Base-by-base conservation (phyloP, 116 monocot genomes). In the Trichopus zeylanicus region DNA sequence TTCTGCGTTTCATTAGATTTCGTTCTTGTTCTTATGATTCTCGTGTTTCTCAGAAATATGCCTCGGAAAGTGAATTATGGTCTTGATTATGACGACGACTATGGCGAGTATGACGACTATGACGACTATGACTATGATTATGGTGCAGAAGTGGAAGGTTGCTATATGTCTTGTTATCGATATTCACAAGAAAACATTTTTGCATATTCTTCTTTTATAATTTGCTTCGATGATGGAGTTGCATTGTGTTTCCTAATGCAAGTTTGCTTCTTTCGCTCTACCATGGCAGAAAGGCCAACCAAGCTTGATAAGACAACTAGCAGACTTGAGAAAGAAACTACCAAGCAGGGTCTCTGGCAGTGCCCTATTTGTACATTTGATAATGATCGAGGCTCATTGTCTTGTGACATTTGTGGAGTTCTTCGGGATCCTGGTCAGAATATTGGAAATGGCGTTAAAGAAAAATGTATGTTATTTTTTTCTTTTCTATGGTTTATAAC, bases 391-490 rank as follows among this genome's bases (percentile, higher is more conserved):
- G 66, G 25, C 21, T 76, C 67, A 48, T 61, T 65, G 5, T 87
- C 69, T 37, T 95, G 95, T 75, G 82, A 90, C n/a, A 72, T 84
- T 28, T 95, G 95, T 75, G 90, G 90, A 31, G 84, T 77, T 56
- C 26, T 80, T 32, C 73, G 63, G 21, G 75, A 60, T 65, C 64
- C 75, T 24, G 67, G 54, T 57, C 29, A 24, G 25, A 73, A 64
- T 5, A 29, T 47, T 35, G 55, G 32, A 42, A 72, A 62, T 38
- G 28, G 55, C 52, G 51, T 9, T 61, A 61, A 57, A 39, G 61
- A 58, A 48, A 58, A 69, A 59, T 76, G 79, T 82, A 65, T 37
- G 26, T 53, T 35, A 16, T 33, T 64, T 48, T 66, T 28, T 51
- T 29, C 18, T 16, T 42, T 63, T 23, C 49, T 42, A 33, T 12